Evolutionary conservation across 2,329 filamentous ascomycete genomes (phyloP).

Genomic region (Stachybotrys elegans): DNA sequence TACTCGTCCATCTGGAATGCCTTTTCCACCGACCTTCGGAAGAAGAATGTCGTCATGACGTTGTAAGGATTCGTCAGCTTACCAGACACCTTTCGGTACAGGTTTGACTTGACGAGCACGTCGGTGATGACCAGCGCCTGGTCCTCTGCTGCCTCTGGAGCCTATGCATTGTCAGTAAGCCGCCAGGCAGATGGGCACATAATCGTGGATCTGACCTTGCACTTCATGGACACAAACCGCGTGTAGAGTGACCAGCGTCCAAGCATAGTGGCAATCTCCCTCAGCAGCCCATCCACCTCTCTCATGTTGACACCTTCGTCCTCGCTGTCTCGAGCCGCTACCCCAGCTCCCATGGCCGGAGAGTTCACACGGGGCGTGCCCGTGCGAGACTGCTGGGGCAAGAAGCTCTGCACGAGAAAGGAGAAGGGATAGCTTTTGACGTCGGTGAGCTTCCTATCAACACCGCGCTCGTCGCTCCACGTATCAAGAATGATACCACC

Average conservation of each 20-base stretch:
- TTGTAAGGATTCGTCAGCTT: conserved; percentile 81
- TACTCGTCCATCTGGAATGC: conserved; percentile 94
- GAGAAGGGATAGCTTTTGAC: conserved; percentile 98
- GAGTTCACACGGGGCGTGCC: conserved; percentile 69
- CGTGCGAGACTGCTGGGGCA: conserved; percentile 62
- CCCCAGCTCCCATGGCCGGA: conserved; percentile 56
- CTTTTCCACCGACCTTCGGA: conserved; percentile 92
- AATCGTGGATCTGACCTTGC: conserved; percentile 56
- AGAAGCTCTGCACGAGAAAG: conserved; percentile 91
- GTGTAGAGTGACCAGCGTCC: conserved; percentile 90
- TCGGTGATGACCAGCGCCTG: conserved; percentile 61
- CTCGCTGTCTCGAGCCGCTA: conserved; percentile 60
- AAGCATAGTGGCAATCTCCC: conserved; percentile 87
- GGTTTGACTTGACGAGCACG: conserved; percentile 72
- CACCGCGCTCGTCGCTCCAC: conserved; percentile 82
- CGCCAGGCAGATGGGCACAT: background rate
- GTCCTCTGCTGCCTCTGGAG: conserved; percentile 45
- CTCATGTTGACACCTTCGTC: conserved; percentile 97
- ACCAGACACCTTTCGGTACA: conserved; percentile 71
- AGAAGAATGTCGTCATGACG: conserved; percentile 91
- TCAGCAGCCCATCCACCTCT: conserved; percentile 82
- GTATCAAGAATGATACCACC: conserved; percentile 94
- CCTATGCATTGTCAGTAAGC: conserved; percentile 31
- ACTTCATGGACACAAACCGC: conserved; percentile 83
- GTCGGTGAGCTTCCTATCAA: conserved; percentile 85